A percentile compares a stretch with the other conserved stretches of the same genome.
phyloP scores from a whole-genome alignment of 352 stramenopile genomes.

The Pythium graminicola region DNA sequence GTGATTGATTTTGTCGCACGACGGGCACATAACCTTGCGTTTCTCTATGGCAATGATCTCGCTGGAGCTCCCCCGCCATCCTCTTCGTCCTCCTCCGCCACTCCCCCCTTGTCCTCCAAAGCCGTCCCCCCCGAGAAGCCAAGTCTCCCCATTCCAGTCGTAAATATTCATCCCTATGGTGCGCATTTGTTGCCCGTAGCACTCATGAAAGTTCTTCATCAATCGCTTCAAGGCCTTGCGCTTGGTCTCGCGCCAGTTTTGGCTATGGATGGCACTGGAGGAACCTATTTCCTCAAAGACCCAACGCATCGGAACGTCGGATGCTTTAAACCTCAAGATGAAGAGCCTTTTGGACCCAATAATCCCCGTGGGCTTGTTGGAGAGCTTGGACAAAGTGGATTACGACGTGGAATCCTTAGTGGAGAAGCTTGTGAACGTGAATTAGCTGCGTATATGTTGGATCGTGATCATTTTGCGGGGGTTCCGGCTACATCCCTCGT shows the following conservation, averaged over 20 bases:
- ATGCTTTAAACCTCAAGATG: conserved; percentile 98
- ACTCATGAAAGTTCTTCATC: conserved; percentile 81
- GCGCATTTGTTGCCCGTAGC: conserved; percentile 63
- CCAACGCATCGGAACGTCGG: conserved; percentile 89
- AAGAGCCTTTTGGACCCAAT: conserved; percentile 97
- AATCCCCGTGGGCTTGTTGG: conserved; percentile 94
- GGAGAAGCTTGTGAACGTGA: conserved; percentile 96
- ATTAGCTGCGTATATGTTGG: conserved; percentile 96
- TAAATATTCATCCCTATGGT: conserved; percentile 77
- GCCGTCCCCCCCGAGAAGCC: not conserved
- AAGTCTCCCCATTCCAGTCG: conserved; percentile 42
- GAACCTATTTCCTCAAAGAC: conserved; percentile 97
- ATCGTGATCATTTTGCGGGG: conserved; percentile 84
- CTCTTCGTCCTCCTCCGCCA: not conserved
- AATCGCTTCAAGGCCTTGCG: conserved; percentile 86
- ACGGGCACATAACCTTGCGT: conserved; percentile 45
- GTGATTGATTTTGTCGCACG: conserved; percentile 73
- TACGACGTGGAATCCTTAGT: conserved; percentile 91
- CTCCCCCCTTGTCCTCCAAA: not conserved
- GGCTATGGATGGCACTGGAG: conserved; percentile 94
- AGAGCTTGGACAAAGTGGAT: conserved; percentile 61
- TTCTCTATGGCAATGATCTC: conserved; percentile 30
- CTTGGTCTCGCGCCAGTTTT: conserved; percentile 89
- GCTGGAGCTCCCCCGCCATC: not conserved
- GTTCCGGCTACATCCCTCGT: conserved; percentile 75